Evolutionary conservation across 306 rosid genomes (phyloP), one percentile per base, ranked within the genome.

Genomic region (Vigna hirtella): DNA sequence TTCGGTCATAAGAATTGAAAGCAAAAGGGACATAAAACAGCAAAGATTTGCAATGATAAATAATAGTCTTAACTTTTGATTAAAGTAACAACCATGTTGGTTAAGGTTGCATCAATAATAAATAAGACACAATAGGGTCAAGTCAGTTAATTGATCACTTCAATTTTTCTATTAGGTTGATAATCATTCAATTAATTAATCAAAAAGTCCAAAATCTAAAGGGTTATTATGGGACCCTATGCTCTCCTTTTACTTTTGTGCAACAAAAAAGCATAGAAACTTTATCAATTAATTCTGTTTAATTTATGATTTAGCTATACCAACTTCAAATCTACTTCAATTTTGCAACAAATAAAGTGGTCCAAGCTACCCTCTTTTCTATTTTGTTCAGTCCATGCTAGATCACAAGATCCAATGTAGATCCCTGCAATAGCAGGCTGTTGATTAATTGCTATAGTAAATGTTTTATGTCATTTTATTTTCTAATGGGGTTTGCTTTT

Each of bases 271-370:
- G 93, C 85, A 85, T 56, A 62, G 34, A 12, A 68, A 82, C 91
- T 89, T 89, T 90, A 80, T 79, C 65, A 53, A 77, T 68, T 65
- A 74, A 73, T 83, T 79, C 77, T 1, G 53, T 75, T 78, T 80
- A 72, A 87, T 85, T 42, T 87, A 85, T 93, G 87, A 89, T 84
- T 82, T 79, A 72, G 85, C 87, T 50, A 50, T 5, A 51, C 88
- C 89, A 88, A 89, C 89, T 83, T 76, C 82, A 78, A 74, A 51
- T 87, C 89, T 87, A 89, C 89, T 83, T 76, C 82, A 78, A 74
- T 74, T 72, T 82, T 83, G 65, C 77, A 59, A 85, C 77, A 52
- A 82, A 65, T 77, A 75, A 78, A 82, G 86, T 82, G 76, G 81
- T 79, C 72, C 57, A 10, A 55, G 61, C 16, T 61, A 28, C 10